These are phyloP conservation scores for Phytophthora cactorum DNA, from an alignment of 352 stramenopile genomes.

Conservation along the genomic window DNA sequence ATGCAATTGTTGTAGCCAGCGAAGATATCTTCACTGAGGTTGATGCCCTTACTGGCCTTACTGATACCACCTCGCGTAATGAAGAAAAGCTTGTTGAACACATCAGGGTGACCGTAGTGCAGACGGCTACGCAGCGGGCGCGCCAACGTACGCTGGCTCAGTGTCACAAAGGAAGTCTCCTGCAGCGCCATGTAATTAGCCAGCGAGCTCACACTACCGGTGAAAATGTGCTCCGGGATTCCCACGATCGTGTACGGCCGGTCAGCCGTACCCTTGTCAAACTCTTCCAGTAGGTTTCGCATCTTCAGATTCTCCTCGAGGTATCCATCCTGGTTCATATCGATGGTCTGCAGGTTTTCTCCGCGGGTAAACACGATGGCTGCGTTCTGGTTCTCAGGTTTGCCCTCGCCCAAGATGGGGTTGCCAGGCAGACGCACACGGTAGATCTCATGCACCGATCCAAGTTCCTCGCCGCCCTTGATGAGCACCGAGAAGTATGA, in stretches of 20 bases:
- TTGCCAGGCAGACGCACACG: constrained; percentile 98
- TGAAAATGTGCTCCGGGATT: constrained; percentile 99
- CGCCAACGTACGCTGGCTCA: constrained; percentile 97
- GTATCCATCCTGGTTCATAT: constrained; percentile 99
- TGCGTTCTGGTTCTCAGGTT: constrained; percentile 99
- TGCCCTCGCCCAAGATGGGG: constrained; percentile 98
- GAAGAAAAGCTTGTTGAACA: constrained; percentile 99
- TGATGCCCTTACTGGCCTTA: constrained; percentile 99
- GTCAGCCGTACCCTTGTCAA: constrained; percentile 82
- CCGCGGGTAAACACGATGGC: constrained; percentile 98
- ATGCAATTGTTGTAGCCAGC: constrained; percentile 99
- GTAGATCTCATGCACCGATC: constrained; percentile 93
- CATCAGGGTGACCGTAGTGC: constrained; percentile 99
- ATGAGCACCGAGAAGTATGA: constrained; percentile 98
- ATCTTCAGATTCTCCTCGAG: constrained; percentile 99
- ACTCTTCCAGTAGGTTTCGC: constrained; percentile 98
- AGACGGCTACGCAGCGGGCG: constrained; percentile 96
- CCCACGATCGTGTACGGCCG: constrained; percentile 96
- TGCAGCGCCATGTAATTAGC: constrained; percentile 99
- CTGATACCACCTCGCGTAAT: constrained; percentile 98
- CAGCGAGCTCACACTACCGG: constrained; percentile 97
- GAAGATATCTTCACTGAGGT: constrained; percentile 99
- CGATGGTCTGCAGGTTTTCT: constrained; percentile 98
- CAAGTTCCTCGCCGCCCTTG: constrained; percentile 88
- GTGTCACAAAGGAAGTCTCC: constrained; percentile 98